phyloP scores from a whole-genome alignment of 78 protist genomes.

The Dictyostelium capitatum region DNA sequence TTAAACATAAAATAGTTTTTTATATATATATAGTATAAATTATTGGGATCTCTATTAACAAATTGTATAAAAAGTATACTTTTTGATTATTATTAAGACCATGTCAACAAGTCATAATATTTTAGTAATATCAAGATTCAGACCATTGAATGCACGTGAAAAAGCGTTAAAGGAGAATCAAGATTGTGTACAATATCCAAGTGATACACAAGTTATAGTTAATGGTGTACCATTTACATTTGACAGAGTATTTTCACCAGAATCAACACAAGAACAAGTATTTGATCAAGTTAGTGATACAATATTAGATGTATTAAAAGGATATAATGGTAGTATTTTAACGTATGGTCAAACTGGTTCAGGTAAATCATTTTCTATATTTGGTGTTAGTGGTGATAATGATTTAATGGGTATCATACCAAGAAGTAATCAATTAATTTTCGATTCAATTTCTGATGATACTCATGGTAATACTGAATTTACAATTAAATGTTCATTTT shows the following conservation, averaged over 20 bases:
- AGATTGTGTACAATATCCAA: constrained; percentile 24
- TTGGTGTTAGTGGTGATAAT: constrained; percentile 5
- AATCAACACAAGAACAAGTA: constrained; percentile 56
- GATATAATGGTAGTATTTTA: constrained; percentile 85
- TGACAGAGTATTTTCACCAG: constrained; percentile 74
- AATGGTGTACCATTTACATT: constrained; percentile 50
- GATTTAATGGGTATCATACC: constrained; percentile 80
- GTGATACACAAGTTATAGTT: constrained; percentile 38
- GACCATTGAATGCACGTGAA: constrained; percentile 58
- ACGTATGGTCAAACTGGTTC: constrained; percentile 82
- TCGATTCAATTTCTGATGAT: constrained; percentile 68
- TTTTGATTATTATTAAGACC: too few species aligned
- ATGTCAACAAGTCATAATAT: constrained; percentile 19
- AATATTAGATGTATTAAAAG: constrained; percentile 59
- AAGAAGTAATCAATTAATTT: constrained; percentile 60
- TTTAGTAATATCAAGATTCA: constrained; percentile 28
- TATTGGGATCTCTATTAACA: too few species aligned
- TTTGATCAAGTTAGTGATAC: constrained; percentile 31
- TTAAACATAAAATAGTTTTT: too few species aligned
- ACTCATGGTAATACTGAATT: constrained; percentile 34
- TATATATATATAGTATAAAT: too few species aligned
- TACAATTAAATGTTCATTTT: constrained; percentile 62
- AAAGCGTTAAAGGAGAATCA: constrained; percentile 15
- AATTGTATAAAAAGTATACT: too few species aligned
- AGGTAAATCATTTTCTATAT: constrained; percentile 62